These are phyloP conservation scores for Cystofilobasidium ferigula DNA, from an alignment of 768 basidiomycete species.

Conservation along the genomic window DNA sequence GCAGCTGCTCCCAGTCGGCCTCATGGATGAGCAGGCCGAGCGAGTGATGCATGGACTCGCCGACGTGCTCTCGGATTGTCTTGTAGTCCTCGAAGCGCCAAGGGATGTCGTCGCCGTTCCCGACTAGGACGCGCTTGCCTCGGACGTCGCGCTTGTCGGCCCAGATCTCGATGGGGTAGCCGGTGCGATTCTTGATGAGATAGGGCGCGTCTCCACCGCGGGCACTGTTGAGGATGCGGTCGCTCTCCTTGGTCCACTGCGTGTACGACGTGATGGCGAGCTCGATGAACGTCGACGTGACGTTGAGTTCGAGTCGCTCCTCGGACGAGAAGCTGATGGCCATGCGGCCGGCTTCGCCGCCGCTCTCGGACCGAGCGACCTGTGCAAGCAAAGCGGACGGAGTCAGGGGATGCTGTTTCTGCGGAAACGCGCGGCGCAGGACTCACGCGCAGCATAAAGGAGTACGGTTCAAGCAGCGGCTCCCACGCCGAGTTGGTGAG, in stretches of 20 bases:
- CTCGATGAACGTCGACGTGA: conserved; percentile 83
- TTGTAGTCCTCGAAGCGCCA: conserved; percentile 98
- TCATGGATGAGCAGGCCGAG: conserved; percentile 75
- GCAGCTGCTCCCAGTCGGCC: conserved; percentile 78
- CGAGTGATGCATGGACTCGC: conserved; percentile 54
- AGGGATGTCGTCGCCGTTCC: conserved; percentile 65
- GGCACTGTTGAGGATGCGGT: conserved; percentile 58
- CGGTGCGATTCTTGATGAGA: conserved; percentile 79
- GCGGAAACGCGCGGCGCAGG: neutral
- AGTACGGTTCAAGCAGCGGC: conserved; percentile 94
- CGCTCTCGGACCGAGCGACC: conserved; percentile 31
- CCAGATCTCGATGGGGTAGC: conserved; percentile 73
- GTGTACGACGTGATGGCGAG: conserved; percentile 62
- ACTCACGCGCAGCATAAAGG: conserved; percentile 58
- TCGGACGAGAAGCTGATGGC: conserved; percentile 57
- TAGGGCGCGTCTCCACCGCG: conserved; percentile 90
- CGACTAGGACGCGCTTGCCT: conserved; percentile 45
- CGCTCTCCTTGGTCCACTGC: conserved; percentile 63
- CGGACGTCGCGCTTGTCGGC: conserved; percentile 57
- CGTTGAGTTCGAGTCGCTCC: conserved; percentile 78
- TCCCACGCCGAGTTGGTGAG: conserved; percentile 97
- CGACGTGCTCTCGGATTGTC: conserved; percentile 59
- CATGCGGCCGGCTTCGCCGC: conserved; percentile 38
- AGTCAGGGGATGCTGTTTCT: conserved; percentile 14
- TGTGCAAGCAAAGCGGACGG: neutral